A percentile compares a stretch with the other conserved stretches of the same genome.
These are phyloP conservation scores for Fabrea salina DNA, from an alignment of 169 alveolate genomes.

Conservation along the genomic window DNA sequence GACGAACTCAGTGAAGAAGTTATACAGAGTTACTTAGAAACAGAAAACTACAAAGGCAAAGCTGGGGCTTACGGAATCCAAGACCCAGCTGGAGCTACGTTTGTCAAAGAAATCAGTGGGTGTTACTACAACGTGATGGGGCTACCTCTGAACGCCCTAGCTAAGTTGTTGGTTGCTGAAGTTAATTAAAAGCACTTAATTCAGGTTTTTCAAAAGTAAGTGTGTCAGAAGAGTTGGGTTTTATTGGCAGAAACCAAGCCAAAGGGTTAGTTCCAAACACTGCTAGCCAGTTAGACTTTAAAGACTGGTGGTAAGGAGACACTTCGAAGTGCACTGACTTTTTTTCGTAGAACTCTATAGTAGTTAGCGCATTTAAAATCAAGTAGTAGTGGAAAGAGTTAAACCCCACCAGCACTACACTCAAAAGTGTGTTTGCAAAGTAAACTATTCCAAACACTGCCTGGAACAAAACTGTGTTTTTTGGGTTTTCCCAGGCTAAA, in stretches of 20 bases:
- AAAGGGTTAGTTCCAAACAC: constrained; percentile 26
- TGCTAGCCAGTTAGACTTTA: background rate
- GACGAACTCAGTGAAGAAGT: constrained; percentile 52
- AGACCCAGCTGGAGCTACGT: constrained; percentile 51
- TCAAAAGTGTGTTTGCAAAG: background rate
- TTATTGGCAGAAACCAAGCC: constrained; percentile 2
- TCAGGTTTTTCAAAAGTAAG: too few species aligned
- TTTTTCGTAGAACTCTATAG: constrained; percentile 28
- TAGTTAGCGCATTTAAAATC: constrained; percentile 6
- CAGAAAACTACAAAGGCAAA: constrained; percentile 63
- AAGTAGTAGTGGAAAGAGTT: constrained; percentile 11
- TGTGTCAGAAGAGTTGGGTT: background rate
- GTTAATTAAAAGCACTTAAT: background rate
- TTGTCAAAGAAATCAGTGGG: constrained; percentile 66
- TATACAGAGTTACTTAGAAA: constrained; percentile 44
- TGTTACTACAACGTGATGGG: constrained; percentile 73
- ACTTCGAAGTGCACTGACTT: constrained; percentile 16
- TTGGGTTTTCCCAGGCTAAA: background rate
- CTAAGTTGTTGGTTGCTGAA: background rate
- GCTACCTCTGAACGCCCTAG: constrained; percentile 42
- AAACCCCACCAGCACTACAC: background rate
- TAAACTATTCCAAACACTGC: constrained; percentile 9
- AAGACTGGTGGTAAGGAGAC: background rate
- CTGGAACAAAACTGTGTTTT: background rate
- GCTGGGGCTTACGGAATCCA: constrained; percentile 79